Base-by-base conservation (phyloP, 1,139 yeast genomes). In the Tardiomyces blankii region DNA sequence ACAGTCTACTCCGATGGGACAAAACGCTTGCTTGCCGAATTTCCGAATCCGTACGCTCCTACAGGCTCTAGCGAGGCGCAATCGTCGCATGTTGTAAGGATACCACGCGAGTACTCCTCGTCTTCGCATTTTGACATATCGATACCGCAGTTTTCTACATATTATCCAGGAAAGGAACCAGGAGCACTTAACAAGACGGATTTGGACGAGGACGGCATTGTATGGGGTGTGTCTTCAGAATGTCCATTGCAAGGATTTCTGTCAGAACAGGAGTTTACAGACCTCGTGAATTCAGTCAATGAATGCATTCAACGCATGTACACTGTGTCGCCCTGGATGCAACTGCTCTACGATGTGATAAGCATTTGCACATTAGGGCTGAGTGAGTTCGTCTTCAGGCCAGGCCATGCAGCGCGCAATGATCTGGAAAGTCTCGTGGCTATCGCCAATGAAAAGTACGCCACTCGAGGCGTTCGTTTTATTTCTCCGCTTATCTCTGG, bases 111-210 rank as follows among this genome's bases (percentile, higher is more conserved):
- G 50, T 69, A 7, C 78, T 66, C 51, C 55, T 62, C 46, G 67
- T 39, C 25, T 49, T 41, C 43, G 46, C 70, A 63, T 38, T 55
- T 11, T 44, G 16, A 12, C 9, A 9, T 13, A 11, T 14, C n/a
- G 16, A 52, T 33, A 66, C 89, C 91, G 1, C 78, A 72, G 55
- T 83, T 82, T 56, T 78, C 86, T 11, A 61, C 63, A 1, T 61
- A 55, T 21, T 58, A 71, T 1, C 93, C 89, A 0, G 93, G 94
- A 0, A 52, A 49, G 2, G 93, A 83, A 55, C 78, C 82, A 1
- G 89, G 84, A 1, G 87, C 87, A 0, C 59, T 2, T 52, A 48
- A 2, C 16, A 30, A 30, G 16, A 30, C 35, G 5, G 35, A 30
- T 11, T 14, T 30, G 16, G 35, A 30, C 16, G 35, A 30, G n/a